Evolutionary conservation across 2,329 filamentous ascomycete genomes (phyloP).

Genomic region (Beauveria caledonica): DNA sequence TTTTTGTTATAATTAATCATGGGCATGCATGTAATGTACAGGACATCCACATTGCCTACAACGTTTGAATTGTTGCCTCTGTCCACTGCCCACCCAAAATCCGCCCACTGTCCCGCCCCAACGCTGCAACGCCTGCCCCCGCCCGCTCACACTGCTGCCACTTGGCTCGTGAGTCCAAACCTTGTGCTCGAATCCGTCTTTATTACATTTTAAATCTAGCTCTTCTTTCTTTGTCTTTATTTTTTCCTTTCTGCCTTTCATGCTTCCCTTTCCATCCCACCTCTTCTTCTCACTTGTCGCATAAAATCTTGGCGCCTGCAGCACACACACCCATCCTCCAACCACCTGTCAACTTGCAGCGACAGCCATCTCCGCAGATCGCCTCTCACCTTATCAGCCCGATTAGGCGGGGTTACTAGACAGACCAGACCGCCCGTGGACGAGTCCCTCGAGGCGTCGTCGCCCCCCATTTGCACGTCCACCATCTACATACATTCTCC

Average conservation of each 20-base stretch:
- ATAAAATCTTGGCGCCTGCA: not conserved
- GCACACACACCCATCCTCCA: not conserved
- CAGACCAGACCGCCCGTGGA: conserved; percentile 2
- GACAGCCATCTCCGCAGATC: conserved; percentile 4
- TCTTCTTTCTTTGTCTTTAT: not conserved
- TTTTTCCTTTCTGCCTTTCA: not conserved
- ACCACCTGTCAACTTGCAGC: not conserved
- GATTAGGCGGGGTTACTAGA: conserved; percentile 9
- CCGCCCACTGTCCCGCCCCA: not conserved
- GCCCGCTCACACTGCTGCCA: conserved; percentile 4
- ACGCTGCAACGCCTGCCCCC: not conserved
- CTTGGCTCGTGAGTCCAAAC: not conserved
- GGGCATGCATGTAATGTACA: no score
- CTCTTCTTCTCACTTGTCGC: not conserved
- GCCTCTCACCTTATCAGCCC: conserved; percentile 4
- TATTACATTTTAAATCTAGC: not conserved
- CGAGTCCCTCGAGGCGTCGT: conserved; percentile 10
- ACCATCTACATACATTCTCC: not conserved
- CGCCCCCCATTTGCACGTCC: not conserved
- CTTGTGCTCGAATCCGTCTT: not conserved
- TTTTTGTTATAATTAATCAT: no score
- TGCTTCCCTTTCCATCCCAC: not conserved
- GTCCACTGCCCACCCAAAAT: not conserved
- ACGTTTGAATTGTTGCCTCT: not conserved
- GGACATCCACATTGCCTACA: not conserved